Base-by-base conservation (phyloP, 129 eudicot genomes). In the Tagetes patula region DNA sequence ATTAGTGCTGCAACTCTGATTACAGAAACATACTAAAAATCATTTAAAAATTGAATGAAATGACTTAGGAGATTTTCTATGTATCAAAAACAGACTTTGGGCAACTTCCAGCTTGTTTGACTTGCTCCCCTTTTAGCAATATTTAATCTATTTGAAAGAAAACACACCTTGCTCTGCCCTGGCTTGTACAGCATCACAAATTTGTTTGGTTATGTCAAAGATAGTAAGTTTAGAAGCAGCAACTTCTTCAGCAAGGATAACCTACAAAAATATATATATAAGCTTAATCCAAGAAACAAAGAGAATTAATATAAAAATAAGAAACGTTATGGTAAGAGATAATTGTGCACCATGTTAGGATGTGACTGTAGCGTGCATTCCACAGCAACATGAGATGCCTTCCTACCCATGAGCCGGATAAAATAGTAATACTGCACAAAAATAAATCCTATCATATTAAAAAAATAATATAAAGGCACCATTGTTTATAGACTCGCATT, bases 281-380 rank as follows among this genome's bases (percentile, higher is more conserved):
- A 38, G 27, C 12, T 53, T 38, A 68, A 60, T 36, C 38, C 2
- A 47, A 47, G 7, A 55, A 61, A 27, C 33, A 41, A 78, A 50
- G 65, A 31, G 2, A 5, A 31, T 3, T 13, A 13, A 13, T 20
- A 49, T 52, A 64, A 65, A 14, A 59, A 9, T 50, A 61, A 20
- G 41, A 53, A 64, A 61, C 2, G 4, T 47, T 47, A 10, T 8
- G 3, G 1, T 9, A 11, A n/a, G 52, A 47, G 11, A 47, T 10
- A 11, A 9, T 4, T 47, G 52, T 47, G 13, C 61, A 91, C 95
- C 96, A 86, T 80, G 78, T 92, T 92, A 67, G 97, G 97, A 71
- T 92, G 97, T 14, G 97, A 92, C 82, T 92, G 96, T n/a, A 92
- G 89, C 55, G 97, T 85, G 89, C 97, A 92, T 77, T 92, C 97